phyloP scores from a whole-genome alignment of 257 asterid species.

The Hygrophila difformis region DNA sequence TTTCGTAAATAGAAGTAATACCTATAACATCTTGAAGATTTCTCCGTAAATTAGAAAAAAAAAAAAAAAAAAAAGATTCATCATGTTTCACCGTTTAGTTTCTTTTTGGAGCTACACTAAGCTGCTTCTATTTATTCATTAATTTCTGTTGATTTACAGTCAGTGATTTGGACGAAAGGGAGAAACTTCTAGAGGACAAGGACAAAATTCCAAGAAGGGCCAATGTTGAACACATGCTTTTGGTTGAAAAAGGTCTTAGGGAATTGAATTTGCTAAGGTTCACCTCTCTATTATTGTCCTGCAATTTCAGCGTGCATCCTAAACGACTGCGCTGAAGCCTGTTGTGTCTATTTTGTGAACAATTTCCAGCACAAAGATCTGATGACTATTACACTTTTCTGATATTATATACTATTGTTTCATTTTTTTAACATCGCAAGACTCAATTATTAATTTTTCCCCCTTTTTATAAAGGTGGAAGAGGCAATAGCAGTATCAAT shows the following conservation, averaged over 20 bases:
- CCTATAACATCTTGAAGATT: not conserved
- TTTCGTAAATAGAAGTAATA: too few relatives aligned
- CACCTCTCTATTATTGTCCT: constrained; percentile 6
- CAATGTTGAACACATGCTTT: constrained; percentile 78
- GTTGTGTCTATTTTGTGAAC: not conserved
- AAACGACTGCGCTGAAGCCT: not conserved
- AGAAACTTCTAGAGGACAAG: constrained; percentile 21
- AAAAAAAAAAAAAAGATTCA: not conserved
- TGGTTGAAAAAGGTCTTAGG: constrained; percentile 83
- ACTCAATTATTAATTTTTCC: constrained; percentile 3
- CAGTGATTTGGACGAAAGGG: constrained; percentile 62
- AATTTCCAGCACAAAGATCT: not conserved
- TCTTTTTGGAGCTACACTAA: constrained; percentile 2
- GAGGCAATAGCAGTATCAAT: constrained; percentile 80
- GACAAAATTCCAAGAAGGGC: constrained; percentile 40
- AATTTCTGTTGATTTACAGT: constrained; percentile 30
- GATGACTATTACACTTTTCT: too few relatives aligned
- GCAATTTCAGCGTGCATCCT: not conserved
- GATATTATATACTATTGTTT: not conserved
- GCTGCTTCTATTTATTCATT: not conserved
- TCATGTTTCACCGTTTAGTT: not conserved
- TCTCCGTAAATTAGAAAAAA: not conserved
- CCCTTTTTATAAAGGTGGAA: constrained; percentile 50
- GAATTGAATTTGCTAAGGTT: constrained; percentile 84
- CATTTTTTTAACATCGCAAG: not conserved